Base-by-base conservation (phyloP, 176 grass and related monocot species). In the Triticum timopheevii region DNA sequence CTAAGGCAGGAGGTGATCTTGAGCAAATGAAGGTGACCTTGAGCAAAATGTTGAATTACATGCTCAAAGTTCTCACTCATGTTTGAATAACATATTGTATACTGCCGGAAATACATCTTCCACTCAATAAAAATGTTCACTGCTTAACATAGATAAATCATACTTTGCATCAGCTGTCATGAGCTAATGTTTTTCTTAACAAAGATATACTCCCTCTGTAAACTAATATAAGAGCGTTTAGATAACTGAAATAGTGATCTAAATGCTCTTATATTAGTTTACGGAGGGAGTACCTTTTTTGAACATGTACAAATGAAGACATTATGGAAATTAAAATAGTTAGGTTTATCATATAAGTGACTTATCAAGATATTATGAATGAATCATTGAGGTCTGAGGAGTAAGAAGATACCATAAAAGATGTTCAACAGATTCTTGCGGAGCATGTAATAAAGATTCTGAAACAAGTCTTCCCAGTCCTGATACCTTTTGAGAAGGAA, bases 391-490 rank as follows among this genome's bases (percentile, higher is more conserved):
- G 27, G n/a, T 80, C 49, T 16, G 61, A 73, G 68, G 40, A 44
- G 40, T 44, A 13, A 84, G 75, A 58, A 44, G 40, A 44, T 94
- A 98, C 96, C 96, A 98, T 98, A 98, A 86, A 98, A 98, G 10
- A 98, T 90, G 77, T 87, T 90, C 56, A 90, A 83, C 56, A 85
- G 76, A 70, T 94, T 94, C 76, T 93, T 98, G 88, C 96, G 88
- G 31, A 98, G 86, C 96, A 91, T 96, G 63, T 86, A 89, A 44
- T 98, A 98, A 74, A 96, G 90, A 89, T 88, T 92, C 40, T 88
- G 82, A 84, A 98, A 94, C 1, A 93, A 98, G 83, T 94, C 88
- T 72, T 94, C 93, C 96, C 96, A 96, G 45, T 94, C 92, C 45
- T 90, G 86, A 65, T 92, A 83, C 65, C 96, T 89, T 88, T 91